phyloP scores from a whole-genome alignment of 345 rosid species.

The Syzygium aromaticum region DNA sequence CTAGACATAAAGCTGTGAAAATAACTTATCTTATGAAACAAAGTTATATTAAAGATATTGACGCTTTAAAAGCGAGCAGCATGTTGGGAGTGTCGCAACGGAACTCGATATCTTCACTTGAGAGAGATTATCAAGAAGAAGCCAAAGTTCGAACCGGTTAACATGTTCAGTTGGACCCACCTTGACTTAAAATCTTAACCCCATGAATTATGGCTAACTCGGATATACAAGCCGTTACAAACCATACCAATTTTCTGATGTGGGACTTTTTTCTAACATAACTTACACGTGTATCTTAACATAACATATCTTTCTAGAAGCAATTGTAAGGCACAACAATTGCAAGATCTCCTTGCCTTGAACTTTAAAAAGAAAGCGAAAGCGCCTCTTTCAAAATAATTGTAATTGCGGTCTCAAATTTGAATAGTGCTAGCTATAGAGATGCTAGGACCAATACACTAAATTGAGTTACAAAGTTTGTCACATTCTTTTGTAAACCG shows the following conservation, averaged over 20 bases:
- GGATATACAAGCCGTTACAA: background rate
- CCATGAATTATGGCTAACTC: too few relatives aligned
- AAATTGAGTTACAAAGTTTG: background rate
- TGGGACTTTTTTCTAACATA: background rate
- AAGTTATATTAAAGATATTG: background rate
- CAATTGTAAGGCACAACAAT: background rate
- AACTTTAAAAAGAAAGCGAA: background rate
- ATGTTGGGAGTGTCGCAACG: background rate
- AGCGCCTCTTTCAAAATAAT: background rate
- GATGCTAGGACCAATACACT: background rate
- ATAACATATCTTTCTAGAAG: background rate
- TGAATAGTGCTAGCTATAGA: background rate
- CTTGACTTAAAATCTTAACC: background rate
- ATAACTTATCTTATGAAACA: background rate
- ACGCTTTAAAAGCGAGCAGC: background rate
- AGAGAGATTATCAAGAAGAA: background rate
- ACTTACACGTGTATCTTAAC: background rate
- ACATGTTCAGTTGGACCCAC: background rate
- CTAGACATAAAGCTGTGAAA: background rate
- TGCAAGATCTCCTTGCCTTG: background rate
- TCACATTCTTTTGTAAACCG: background rate
- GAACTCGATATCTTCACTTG: background rate
- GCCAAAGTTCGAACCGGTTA: background rate
- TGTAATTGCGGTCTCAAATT: background rate
- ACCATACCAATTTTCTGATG: background rate